These are phyloP conservation scores for Hyaloscypha hepaticicola DNA, from an alignment of 495 filamentous ascomycete species.

Conservation along the genomic window DNA sequence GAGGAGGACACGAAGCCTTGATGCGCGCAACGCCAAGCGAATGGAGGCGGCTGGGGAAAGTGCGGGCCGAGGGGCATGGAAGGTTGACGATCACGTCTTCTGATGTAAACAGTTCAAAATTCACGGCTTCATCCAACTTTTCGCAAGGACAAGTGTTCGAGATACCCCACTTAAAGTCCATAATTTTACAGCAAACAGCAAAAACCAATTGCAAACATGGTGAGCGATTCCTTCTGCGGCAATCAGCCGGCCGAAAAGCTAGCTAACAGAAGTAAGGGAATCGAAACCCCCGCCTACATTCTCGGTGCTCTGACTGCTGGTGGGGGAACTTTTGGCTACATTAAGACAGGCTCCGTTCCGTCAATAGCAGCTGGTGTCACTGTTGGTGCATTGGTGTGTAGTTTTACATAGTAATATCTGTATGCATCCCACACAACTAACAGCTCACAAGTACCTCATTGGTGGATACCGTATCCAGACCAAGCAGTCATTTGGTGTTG, in stretches of 20 bases:
- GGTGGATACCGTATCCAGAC: slow-evolving; percentile 69
- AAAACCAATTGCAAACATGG: slow-evolving; percentile 22
- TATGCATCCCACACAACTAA: not conserved
- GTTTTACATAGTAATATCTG: not conserved
- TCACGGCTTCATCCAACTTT: not conserved
- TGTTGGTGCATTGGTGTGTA: slow-evolving; percentile 60
- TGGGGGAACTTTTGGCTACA: slow-evolving; percentile 82
- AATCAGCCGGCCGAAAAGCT: not conserved
- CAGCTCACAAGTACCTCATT: slow-evolving; percentile 55
- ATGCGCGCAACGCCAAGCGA: slow-evolving; percentile 2
- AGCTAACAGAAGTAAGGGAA: slow-evolving; percentile 32
- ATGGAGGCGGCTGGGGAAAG: slow-evolving; percentile 1
- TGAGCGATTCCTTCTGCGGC: not conserved
- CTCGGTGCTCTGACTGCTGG: slow-evolving; percentile 81
- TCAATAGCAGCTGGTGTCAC: slow-evolving; percentile 79
- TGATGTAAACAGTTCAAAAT: slow-evolving; percentile 3
- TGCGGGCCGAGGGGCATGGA: slow-evolving; percentile 3
- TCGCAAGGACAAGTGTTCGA: not conserved
- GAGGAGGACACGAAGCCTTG: slow-evolving; percentile 26
- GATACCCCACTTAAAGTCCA: not conserved
- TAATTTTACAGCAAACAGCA: not conserved
- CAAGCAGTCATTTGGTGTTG: slow-evolving; percentile 67
- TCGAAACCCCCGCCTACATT: slow-evolving; percentile 61
- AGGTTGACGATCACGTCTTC: slow-evolving; percentile 11
- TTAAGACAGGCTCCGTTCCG: slow-evolving; percentile 78